These are phyloP conservation scores for Puccinia sorghi DNA, from an alignment of 1,284 basidiomycete genomes.

Conservation along the genomic window DNA sequence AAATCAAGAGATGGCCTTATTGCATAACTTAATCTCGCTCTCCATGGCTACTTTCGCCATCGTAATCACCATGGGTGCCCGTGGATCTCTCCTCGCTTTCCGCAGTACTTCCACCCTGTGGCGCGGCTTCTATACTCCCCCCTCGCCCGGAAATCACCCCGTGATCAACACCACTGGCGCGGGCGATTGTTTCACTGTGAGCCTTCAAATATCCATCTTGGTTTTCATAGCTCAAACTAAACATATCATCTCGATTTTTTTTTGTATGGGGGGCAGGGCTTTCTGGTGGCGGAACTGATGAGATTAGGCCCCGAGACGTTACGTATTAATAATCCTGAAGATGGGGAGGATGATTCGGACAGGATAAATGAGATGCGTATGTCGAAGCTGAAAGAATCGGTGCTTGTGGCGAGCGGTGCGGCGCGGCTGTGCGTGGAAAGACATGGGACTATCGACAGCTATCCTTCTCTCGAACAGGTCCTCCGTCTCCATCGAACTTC, in stretches of 20 bases:
- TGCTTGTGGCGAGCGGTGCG: constrained; percentile 24
- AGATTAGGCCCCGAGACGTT: neutral
- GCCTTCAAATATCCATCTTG: neutral
- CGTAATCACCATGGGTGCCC: constrained; percentile 25
- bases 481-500: neutral
- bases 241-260: neutral
- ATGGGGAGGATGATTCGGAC: too few species aligned
- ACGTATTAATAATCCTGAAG: neutral
- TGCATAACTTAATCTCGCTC: constrained; percentile 2
- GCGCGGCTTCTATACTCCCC: constrained; percentile 6
- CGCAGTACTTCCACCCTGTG: neutral
- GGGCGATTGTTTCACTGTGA: constrained; percentile 45
- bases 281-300: constrained; percentile 31
- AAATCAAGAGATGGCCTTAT: neutral
- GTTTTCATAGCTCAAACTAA: neutral
- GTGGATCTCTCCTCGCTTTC: constrained; percentile 32
- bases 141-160: constrained; percentile 17
- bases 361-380: neutral
- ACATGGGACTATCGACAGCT: constrained; percentile 37
- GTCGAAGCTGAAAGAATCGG: neutral
- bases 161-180: constrained; percentile 43
- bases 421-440: constrained; percentile 37
- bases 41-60: constrained; percentile 16
- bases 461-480: constrained; percentile 28
- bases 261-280: neutral